Evolutionary conservation across 2,329 filamentous ascomycete genomes (phyloP), one percentile per base, ranked within the genome.

Genomic region (Zymoseptoria crescenta): DNA sequence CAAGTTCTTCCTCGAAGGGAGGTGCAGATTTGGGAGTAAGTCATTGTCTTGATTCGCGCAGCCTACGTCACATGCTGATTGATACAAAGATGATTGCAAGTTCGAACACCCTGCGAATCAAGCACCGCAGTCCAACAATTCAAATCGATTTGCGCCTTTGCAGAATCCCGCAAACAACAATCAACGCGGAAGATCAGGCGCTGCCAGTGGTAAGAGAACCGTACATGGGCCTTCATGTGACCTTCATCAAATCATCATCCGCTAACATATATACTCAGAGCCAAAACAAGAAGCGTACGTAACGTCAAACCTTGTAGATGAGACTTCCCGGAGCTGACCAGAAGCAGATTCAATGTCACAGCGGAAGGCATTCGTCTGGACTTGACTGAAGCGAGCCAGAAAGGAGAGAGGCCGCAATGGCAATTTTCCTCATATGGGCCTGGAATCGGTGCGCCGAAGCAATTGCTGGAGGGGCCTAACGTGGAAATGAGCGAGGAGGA

Each of bases 401-500:
- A 83, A 80, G 0, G 80, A 21, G 89, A 94, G 61, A 81, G 82
- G 8, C 93, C 93, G 19, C 76, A 83, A 79, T 97, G 92, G 88
- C 87, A 94, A 4, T 81, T 96, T 24, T 96, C 92, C 1, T 82
- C 87, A 21, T 97, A 96, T 73, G 89, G 86, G 0, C 91, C 92
- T 0, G 88, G 87, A 3, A 81, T 79, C 67, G 83, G 91, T 66
- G 84, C 88, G 1, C 92, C 92, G 0, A 84, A 84, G 19, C 91
- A 96, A 74, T 80, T 96, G 0, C 92, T 96, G 68, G 91, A 91
- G 56, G 91, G 91, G 1, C 80, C 83, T 5, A 45, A 45, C 16
- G 82, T 91, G 19, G 93, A 97, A 73, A 87, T 91, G 72, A 96
- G 91, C 69, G 87, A 88, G 49, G 93, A 97, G 73, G 93, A 97